These are phyloP conservation scores for Calonectria montana DNA, from an alignment of 2,329 filamentous ascomycete genomes.

Conservation along the genomic window DNA sequence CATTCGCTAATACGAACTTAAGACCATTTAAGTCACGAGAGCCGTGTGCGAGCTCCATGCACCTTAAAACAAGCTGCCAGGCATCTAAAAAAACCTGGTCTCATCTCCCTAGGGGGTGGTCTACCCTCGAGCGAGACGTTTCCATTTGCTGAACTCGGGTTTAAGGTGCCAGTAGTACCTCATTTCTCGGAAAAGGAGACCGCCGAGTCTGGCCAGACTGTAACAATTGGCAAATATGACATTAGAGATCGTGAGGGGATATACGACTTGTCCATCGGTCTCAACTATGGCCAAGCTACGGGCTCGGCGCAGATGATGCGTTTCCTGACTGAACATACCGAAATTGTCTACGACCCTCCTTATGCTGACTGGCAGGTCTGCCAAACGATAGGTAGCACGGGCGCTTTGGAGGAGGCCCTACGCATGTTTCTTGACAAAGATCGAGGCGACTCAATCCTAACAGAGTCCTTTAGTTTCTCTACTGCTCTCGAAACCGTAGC, in stretches of 20 bases:
- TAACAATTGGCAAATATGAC: conserved; percentile 87
- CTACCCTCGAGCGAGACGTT: conserved; percentile 91
- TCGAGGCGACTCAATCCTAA: conserved; percentile 81
- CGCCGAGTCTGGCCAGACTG: conserved; percentile 65
- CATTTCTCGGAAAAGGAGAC: conserved; percentile 79
- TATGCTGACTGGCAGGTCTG: conserved; percentile 92
- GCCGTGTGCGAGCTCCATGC: conserved; percentile 69
- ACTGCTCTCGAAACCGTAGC: conserved; percentile 71
- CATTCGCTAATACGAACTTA: conserved; percentile 23
- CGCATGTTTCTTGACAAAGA: conserved; percentile 80
- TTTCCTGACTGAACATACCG: conserved; percentile 94
- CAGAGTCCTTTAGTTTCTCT: conserved; percentile 92
- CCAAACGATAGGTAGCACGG: conserved; percentile 88
- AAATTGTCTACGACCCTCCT: conserved; percentile 86
- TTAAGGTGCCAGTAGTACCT: conserved; percentile 78
- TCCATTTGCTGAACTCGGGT: conserved; percentile 82
- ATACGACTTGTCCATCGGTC: conserved; percentile 84
- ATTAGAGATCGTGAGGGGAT: conserved; percentile 65
- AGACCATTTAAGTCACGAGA: conserved; percentile 73
- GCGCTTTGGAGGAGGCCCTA: conserved; percentile 83
- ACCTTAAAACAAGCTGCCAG: conserved; percentile 87
- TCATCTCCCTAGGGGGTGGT: conserved; percentile 94
- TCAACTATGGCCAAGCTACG: conserved; percentile 93
- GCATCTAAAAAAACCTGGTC: conserved; percentile 81
- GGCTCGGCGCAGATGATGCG: conserved; percentile 89